These are phyloP conservation scores for Microstroma glucosiphilum DNA, from an alignment of 1,284 basidiomycete genomes.

Conservation along the genomic window DNA sequence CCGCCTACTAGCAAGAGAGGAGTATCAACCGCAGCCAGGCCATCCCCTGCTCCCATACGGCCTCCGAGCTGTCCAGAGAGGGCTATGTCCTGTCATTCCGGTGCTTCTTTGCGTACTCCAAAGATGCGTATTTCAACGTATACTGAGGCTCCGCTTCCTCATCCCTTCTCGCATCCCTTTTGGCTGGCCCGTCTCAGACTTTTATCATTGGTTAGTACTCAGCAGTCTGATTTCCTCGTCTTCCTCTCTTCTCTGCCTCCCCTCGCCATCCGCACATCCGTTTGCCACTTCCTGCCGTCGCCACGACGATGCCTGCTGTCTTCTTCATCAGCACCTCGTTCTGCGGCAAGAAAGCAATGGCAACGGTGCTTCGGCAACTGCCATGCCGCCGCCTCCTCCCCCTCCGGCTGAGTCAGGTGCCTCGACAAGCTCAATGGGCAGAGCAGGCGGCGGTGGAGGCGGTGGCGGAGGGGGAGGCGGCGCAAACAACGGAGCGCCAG, in stretches of 20 bases:
- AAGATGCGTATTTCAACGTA: neutral
- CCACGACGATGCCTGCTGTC: neutral
- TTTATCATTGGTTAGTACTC: slow-evolving; percentile 40
- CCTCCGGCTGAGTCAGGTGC: neutral
- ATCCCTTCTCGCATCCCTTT: slow-evolving; percentile 1
- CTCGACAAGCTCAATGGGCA: neutral
- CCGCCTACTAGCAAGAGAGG: neutral
- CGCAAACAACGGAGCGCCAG: neutral
- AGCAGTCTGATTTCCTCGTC: slow-evolving; percentile 5
- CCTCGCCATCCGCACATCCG: neutral
- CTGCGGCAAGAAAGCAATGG: neutral
- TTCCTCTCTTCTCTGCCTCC: slow-evolving; percentile 8
- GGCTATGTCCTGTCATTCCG: neutral
- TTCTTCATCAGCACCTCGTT: neutral
- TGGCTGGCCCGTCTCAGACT: slow-evolving; percentile 20
- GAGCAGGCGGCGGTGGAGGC: neutral
- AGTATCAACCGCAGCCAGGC: neutral
- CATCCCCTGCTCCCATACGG: neutral
- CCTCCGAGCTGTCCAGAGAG: neutral
- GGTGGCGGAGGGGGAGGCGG: neutral
- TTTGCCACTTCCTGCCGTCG: neutral
- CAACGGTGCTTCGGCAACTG: neutral
- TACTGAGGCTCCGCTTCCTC: neutral
- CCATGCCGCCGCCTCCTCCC: neutral
- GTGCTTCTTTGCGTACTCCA: neutral